phyloP scores from a whole-genome alignment of 2,329 filamentous ascomycete species.

The Helotiales sp. region DNA sequence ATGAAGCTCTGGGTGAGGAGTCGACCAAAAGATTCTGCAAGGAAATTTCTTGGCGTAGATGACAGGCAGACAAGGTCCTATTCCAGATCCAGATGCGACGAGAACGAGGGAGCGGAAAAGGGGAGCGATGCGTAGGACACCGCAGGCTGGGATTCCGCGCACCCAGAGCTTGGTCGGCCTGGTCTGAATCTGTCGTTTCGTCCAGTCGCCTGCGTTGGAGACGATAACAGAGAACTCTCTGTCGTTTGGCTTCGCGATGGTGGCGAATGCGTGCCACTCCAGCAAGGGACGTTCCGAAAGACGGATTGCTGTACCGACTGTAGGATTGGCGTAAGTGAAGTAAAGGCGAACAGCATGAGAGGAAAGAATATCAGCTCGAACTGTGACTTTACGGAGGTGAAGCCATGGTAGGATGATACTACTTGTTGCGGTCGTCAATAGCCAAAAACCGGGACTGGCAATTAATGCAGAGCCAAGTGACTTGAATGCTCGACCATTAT shows the following conservation, averaged over 20 bases:
- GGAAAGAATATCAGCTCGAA: constrained; percentile 71
- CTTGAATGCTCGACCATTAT: constrained; percentile 46
- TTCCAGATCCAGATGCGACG: constrained; percentile 74
- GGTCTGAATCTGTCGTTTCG: constrained; percentile 62
- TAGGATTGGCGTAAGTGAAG: constrained; percentile 66
- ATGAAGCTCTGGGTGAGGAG: constrained; percentile 43
- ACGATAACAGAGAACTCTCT: constrained; percentile 71
- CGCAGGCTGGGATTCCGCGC: constrained; percentile 68
- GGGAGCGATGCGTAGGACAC: constrained; percentile 69
- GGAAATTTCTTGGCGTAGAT: constrained; percentile 34
- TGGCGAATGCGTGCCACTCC: constrained; percentile 80
- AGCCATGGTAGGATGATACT: constrained; percentile 76
- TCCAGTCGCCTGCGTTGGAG: constrained; percentile 80
- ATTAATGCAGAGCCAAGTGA: constrained; percentile 46
- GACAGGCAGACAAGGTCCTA: constrained; percentile 64
- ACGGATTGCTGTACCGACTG: constrained; percentile 61
- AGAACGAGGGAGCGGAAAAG: constrained; percentile 70
- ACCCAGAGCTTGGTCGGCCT: constrained; percentile 69
- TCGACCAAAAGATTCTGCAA: constrained; percentile 45
- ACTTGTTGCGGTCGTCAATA: constrained; percentile 65
- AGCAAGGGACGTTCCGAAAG: constrained; percentile 66
- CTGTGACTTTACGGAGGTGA: constrained; percentile 68
- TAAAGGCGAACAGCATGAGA: constrained; percentile 73
- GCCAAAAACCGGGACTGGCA: constrained; percentile 65
- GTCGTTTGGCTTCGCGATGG: constrained; percentile 64